phyloP scores from a whole-genome alignment of 2,329 filamentous ascomycete genomes.

The Cladosporium colombiae region DNA sequence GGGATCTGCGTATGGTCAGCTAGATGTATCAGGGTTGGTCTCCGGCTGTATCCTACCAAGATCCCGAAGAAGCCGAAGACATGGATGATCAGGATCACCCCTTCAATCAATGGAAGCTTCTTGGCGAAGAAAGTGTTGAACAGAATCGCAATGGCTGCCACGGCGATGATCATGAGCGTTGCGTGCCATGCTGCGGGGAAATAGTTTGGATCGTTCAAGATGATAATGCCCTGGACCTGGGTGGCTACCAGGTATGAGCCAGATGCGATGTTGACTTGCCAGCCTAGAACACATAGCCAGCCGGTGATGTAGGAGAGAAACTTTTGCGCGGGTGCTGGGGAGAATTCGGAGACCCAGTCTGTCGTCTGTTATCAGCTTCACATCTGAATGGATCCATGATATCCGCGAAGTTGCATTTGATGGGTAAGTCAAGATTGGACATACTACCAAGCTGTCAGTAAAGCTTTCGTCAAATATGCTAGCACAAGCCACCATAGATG shows the following conservation, averaged over 20 bases:
- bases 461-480: neutral
- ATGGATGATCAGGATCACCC: constrained; percentile 48
- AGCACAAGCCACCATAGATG: neutral
- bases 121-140: constrained; percentile 49
- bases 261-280: constrained; percentile 39
- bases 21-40: neutral
- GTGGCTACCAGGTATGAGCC: constrained; percentile 19
- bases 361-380: neutral
- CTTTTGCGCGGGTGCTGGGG: constrained; percentile 40
- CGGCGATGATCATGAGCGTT: constrained; percentile 49
- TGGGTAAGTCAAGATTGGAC: neutral
- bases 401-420: neutral
- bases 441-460: constrained; percentile 5
- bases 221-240: constrained; percentile 27
- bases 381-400: neutral
- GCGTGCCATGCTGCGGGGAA: constrained; percentile 46
- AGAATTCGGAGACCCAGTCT: constrained; percentile 40
- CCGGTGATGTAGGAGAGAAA: constrained; percentile 45
- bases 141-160: constrained; percentile 37
- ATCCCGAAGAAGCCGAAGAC: constrained; percentile 49
- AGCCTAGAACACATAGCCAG: constrained; percentile 40
- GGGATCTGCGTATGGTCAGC: constrained; percentile 30
- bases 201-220: constrained; percentile 41
- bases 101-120: constrained; percentile 51
- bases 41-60: constrained; percentile 26